Evolutionary conservation across 768 basidiomycete genomes (phyloP).

Genomic region (Mycena haematopus): DNA sequence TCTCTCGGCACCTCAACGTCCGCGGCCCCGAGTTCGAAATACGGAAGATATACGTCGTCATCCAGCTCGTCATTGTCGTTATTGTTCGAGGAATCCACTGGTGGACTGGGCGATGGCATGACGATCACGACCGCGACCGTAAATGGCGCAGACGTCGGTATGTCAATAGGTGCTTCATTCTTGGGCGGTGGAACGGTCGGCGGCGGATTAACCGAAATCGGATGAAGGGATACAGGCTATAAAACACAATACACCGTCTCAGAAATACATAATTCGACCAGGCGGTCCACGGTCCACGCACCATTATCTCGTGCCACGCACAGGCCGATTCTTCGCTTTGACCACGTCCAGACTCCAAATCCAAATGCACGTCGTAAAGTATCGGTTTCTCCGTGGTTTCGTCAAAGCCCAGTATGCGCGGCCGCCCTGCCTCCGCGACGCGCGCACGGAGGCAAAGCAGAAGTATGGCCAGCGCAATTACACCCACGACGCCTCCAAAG

Average conservation of each 20-base stretch:
- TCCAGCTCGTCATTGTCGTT: neutral
- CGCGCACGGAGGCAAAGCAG: neutral
- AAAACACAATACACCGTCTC: neutral
- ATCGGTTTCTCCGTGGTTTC: neutral
- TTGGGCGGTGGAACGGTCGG: neutral
- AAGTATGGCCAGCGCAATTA: neutral
- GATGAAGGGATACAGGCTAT: neutral
- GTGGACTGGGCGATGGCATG: neutral
- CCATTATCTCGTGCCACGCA: slow-evolving; percentile 2
- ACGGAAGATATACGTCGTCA: neutral
- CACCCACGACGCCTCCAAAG: neutral
- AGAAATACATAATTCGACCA: neutral
- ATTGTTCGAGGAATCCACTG: neutral
- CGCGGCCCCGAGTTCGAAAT: neutral
- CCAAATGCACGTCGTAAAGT: neutral
- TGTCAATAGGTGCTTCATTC: neutral
- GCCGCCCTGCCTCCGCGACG: neutral
- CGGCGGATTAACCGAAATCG: neutral
- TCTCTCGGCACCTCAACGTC: neutral
- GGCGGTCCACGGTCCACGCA: neutral
- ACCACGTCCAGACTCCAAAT: neutral
- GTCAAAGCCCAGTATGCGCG: no score
- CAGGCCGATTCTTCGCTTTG: no score
- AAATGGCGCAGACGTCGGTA: neutral
- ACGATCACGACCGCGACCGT: neutral